These are phyloP conservation scores for Canna indica DNA, from an alignment of 176 grass and related monocot genomes.

Conservation along the genomic window DNA sequence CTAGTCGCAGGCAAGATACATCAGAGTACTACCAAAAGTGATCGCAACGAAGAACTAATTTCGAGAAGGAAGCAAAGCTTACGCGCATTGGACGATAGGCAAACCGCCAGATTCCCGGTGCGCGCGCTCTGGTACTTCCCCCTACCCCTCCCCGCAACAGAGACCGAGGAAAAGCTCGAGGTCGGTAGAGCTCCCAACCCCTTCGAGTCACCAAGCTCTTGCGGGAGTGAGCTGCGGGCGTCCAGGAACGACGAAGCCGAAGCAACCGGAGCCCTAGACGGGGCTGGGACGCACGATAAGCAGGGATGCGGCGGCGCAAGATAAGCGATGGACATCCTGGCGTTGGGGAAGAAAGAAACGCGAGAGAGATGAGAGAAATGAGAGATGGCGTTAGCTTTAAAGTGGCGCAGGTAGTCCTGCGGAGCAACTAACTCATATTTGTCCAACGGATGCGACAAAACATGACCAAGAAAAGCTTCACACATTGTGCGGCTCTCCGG, in stretches of 20 bases:
- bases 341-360: too few relatives aligned
- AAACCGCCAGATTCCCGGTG: neutral
- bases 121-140: neutral
- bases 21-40: neutral
- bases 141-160: neutral
- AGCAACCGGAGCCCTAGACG: neutral
- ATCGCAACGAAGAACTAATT: neutral
- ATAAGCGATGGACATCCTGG: constrained; percentile 6
- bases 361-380: neutral
- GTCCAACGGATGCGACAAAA: too few relatives aligned
- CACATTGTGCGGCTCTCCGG: too few relatives aligned
- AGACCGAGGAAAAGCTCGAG: neutral
- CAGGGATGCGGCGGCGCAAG: constrained; percentile 8
- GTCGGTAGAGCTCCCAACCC: neutral
- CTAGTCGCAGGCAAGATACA: neutral
- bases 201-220: neutral
- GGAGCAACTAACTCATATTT: too few relatives aligned
- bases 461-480: too few relatives aligned
- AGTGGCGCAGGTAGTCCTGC: neutral
- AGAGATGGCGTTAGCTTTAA: neutral
- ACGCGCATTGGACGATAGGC: constrained; percentile 11
- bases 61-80: neutral
- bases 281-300: constrained; percentile 15
- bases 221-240: neutral
- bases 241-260: neutral